Conservation (phyloP, 2,329 filamentous ascomycete genomes). For the Xylaria sp. region DNA sequence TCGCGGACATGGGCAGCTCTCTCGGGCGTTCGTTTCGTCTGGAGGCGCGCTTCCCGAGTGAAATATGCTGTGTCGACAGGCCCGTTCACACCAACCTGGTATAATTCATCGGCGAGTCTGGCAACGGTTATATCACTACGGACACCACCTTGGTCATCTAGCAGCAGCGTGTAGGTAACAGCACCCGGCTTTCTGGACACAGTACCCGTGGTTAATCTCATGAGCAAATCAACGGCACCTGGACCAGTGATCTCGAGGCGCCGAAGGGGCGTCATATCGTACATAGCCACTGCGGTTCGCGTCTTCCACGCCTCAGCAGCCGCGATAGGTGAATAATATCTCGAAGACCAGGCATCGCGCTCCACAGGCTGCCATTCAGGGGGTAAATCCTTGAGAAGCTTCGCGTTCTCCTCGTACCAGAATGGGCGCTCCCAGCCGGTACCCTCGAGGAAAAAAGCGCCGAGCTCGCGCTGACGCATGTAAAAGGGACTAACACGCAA, state of each 20-base stretch:
- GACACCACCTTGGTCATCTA: conserved; percentile 26
- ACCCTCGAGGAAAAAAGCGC: conserved; percentile 27
- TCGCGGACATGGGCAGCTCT: conserved; percentile 23
- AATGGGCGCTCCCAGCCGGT: conserved; percentile 26
- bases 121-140: conserved; percentile 28
- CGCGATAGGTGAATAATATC: conserved; percentile 29
- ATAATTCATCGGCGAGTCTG: conserved; percentile 20
- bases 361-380: conserved; percentile 26
- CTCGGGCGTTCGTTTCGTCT: conserved; percentile 12
- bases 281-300: conserved; percentile 28
- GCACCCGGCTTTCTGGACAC: conserved; percentile 28
- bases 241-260: conserved; percentile 28
- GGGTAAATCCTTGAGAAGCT: conserved; percentile 17
- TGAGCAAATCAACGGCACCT: conserved; percentile 25
- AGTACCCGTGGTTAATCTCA: conserved; percentile 27
- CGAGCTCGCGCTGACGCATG: conserved; percentile 27
- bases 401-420: conserved; percentile 28
- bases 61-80: conserved; percentile 29
- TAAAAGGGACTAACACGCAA: conserved; percentile 27
- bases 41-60: conserved; percentile 25
- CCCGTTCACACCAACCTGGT: conserved; percentile 28
- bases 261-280: conserved; percentile 30
- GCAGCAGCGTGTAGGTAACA: conserved; percentile 26
- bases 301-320: conserved; percentile 29
- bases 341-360: conserved; percentile 25